Evolutionary conservation across 768 basidiomycete genomes (phyloP).

Genomic region (Auricularia heimuer): DNA sequence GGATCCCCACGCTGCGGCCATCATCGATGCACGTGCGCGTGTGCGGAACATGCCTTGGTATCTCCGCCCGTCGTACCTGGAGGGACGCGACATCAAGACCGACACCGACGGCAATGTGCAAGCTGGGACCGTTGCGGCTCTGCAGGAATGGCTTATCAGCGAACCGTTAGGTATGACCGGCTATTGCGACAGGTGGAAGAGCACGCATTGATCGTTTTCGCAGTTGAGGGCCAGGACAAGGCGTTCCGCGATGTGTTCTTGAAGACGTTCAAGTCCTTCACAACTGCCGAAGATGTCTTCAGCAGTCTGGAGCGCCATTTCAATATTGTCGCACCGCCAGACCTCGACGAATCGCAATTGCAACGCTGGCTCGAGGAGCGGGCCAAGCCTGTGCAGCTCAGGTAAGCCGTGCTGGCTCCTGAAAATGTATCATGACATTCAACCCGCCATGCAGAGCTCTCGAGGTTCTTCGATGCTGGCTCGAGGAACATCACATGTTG

Average conservation of each 20-base stretch:
- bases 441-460: slow-evolving; percentile 5
- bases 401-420: slow-evolving; percentile 20
- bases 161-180: slow-evolving; percentile 47
- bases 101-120: slow-evolving; percentile 57
- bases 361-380: slow-evolving; percentile 58
- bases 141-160: slow-evolving; percentile 60
- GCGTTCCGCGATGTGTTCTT: slow-evolving; percentile 55
- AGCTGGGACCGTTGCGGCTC: slow-evolving; percentile 58
- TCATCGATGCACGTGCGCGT: slow-evolving; percentile 13
- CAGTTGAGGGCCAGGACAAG: slow-evolving; percentile 7
- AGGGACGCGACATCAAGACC: slow-evolving; percentile 48
- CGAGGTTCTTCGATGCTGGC: slow-evolving; percentile 41
- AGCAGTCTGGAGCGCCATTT: slow-evolving; percentile 59
- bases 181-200: neutral
- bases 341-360: slow-evolving; percentile 40
- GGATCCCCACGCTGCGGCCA: slow-evolving; percentile 23
- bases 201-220: neutral
- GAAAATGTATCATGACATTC: neutral
- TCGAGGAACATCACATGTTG: slow-evolving; percentile 49
- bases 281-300: slow-evolving; percentile 56
- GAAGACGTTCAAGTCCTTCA: slow-evolving; percentile 76
- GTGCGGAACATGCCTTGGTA: slow-evolving; percentile 43
- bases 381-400: slow-evolving; percentile 51
- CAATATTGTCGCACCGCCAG: slow-evolving; percentile 32
- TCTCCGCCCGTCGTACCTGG: slow-evolving; percentile 42